Base-by-base conservation (phyloP, 2,329 filamentous ascomycete species). In the Stachybotrys echinatus region DNA sequence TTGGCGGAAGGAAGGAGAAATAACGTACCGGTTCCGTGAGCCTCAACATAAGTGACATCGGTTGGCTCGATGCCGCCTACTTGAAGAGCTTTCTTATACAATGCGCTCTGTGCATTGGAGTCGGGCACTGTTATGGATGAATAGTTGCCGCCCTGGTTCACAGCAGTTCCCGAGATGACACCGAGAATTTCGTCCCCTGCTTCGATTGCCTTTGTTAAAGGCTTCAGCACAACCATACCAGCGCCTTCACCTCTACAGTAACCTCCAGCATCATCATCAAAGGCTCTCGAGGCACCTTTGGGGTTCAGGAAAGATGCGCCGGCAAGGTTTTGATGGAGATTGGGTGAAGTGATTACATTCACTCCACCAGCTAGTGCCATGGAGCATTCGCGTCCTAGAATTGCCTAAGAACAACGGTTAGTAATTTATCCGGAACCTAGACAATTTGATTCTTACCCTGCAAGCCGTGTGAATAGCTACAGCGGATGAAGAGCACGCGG, bases 31-130 rank as follows among this genome's bases (percentile, higher is more conserved):
- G 44, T 46, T 17, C 44, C 44, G 21, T 46, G 44, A 3, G 64
- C 40, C 45, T 74, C 4, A 56, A 67, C 2, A 50, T 54, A 2
- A 64, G 71, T 2, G 49, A 42, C 6, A 68, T 66, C 50, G 66
- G 64, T 12, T 70, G 69, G 34, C 70, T 69, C 65, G 20, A 50
- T 63, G 42, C 21, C 37, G 5, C 22, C 44, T n/a, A n/a, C n/a
- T 4, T 31, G 22, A 4, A 46, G n/a, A 3, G 37, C 23, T 5
- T 21, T n/a, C 14, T 18, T 46, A 6, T 19, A 46, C 44, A 46
- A 18, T 19, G 23, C 18, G 4, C 3, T 18, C 23, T 46, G 44
- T 3, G 44, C 6, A 5, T 5, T 17, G 8, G 23, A 46, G 44
- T 34, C 18, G 5, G 44, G 44, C 17, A 34, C 6, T n/a, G 44